These are phyloP conservation scores for Xylariales sp. DNA, from an alignment of 2,329 filamentous ascomycete genomes.

Conservation along the genomic window DNA sequence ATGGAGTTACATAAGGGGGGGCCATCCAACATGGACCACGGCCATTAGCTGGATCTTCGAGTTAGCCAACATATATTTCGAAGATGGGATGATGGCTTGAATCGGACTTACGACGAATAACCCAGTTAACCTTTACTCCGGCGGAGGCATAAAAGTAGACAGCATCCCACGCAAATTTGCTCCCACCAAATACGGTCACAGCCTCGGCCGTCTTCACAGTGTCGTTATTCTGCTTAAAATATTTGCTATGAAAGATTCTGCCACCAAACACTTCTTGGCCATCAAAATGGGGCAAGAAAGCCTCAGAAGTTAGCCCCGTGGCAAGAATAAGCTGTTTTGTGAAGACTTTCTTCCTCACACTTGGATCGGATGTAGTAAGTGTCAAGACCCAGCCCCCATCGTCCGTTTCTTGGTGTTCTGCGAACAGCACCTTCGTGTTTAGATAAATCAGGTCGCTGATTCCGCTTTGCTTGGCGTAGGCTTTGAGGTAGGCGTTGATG, in stretches of 20 bases:
- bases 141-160: conserved; percentile 67
- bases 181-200: conserved; percentile 67
- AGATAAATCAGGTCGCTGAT: conserved; percentile 62
- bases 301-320: conserved; percentile 69
- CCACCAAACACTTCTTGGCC: conserved; percentile 62
- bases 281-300: conserved; percentile 64
- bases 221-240: conserved; percentile 56
- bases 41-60: conserved; percentile 54
- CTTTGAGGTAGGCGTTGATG: conserved; percentile 66
- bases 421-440: conserved; percentile 61
- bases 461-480: conserved; percentile 65
- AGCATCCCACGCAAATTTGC: conserved; percentile 73
- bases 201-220: conserved; percentile 53
- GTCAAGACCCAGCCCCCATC: conserved; percentile 51
- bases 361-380: conserved; percentile 18
- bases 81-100: background rate
- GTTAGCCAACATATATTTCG: conserved; percentile 4
- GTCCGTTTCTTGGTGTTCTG: conserved; percentile 59
- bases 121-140: conserved; percentile 66
- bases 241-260: conserved; percentile 68
- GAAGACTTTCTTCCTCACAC: conserved; percentile 47
- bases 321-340: conserved; percentile 68
- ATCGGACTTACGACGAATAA: conserved; percentile 59
- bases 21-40: conserved; percentile 67
- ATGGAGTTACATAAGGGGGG: conserved; percentile 61